A percentile compares a stretch with the other conserved stretches of the same genome.
Evolutionary conservation across 2,329 filamentous ascomycete genomes (phyloP).

Genomic region (Colletotrichum falcatum): DNA sequence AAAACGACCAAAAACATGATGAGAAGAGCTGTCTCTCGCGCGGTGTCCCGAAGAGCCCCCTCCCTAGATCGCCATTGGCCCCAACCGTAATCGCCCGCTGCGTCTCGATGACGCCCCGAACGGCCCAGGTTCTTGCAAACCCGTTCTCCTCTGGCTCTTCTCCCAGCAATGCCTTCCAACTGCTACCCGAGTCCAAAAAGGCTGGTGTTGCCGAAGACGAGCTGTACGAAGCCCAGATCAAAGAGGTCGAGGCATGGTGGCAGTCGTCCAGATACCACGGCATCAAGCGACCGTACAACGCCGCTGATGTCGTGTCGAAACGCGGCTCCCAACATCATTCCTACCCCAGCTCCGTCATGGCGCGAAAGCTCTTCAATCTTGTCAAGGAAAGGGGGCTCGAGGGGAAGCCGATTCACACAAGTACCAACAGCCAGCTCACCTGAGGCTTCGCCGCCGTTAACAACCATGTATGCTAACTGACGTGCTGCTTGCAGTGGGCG

Average conservation of each 20-base stretch:
- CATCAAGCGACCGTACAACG: slow-evolving; percentile 92
- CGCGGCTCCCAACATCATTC: slow-evolving; percentile 86
- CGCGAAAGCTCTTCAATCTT: slow-evolving; percentile 91
- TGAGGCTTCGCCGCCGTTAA: neutral
- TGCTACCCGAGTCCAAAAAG: slow-evolving; percentile 83
- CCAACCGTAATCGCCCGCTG: slow-evolving; percentile 46
- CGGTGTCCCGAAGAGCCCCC: slow-evolving; percentile 47
- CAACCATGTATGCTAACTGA: slow-evolving; percentile 38
- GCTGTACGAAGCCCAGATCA: slow-evolving; percentile 84
- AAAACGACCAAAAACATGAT: slow-evolving; percentile 46
- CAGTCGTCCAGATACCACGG: slow-evolving; percentile 83
- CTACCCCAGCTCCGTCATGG: slow-evolving; percentile 95
- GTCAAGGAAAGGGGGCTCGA: slow-evolving; percentile 81
- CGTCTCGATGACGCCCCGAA: slow-evolving; percentile 49
- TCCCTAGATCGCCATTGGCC: slow-evolving; percentile 40
- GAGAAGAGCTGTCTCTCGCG: slow-evolving; percentile 49
- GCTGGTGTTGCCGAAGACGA: slow-evolving; percentile 84
- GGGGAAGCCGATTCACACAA: slow-evolving; percentile 92
- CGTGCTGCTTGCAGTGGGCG: slow-evolving; percentile 75
- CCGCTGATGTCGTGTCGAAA: slow-evolving; percentile 93
- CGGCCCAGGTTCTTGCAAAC: slow-evolving; percentile 44
- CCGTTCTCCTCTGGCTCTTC: slow-evolving; percentile 35
- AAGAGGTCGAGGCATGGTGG: slow-evolving; percentile 94
- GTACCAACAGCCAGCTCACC: slow-evolving; percentile 61
- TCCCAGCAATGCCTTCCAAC: slow-evolving; percentile 84